Evolutionary conservation across 108 stramenopile species (phyloP).

Genomic region (Thalassiosira profunda): DNA sequence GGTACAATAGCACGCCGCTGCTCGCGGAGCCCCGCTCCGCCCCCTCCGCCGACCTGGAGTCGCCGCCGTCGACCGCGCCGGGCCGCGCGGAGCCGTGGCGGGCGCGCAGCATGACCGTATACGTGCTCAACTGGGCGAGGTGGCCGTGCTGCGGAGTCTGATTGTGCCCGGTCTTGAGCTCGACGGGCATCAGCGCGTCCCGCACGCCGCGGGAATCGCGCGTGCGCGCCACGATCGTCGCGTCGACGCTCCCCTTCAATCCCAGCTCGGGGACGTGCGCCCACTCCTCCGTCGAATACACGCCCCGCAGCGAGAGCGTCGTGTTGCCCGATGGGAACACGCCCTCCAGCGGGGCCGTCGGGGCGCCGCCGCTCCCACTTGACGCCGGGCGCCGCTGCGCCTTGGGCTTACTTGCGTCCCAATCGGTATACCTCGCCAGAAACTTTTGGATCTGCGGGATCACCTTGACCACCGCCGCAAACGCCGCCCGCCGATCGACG

Average conservation of each 20-base stretch:
- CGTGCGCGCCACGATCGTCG: slow-evolving; percentile 67
- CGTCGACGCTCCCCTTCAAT: slow-evolving; percentile 85
- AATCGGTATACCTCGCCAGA: slow-evolving; percentile 54
- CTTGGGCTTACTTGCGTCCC: slow-evolving; percentile 11
- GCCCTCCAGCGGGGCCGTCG: slow-evolving; percentile 38
- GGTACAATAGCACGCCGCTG: slow-evolving; percentile 78
- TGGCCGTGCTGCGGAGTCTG: slow-evolving; percentile 72
- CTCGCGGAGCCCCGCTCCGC: slow-evolving; percentile 42
- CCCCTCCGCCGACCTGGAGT: not conserved
- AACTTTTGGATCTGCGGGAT: slow-evolving; percentile 75
- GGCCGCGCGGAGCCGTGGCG: slow-evolving; percentile 66
- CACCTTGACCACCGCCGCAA: slow-evolving; percentile 63
- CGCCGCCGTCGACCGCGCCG: not conserved
- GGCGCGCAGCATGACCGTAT: slow-evolving; percentile 80
- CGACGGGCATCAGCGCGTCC: slow-evolving; percentile 67
- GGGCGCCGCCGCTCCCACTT: not conserved
- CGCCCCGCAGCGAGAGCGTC: slow-evolving; percentile 17
- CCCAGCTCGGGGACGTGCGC: slow-evolving; percentile 78
- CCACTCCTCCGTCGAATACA: slow-evolving; percentile 73
- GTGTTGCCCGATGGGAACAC: slow-evolving; percentile 33
- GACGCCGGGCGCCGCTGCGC: not conserved
- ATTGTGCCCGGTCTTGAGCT: slow-evolving; percentile 90
- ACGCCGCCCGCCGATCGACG: slow-evolving; percentile 52
- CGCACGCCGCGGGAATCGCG: slow-evolving; percentile 9
- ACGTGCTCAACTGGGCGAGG: slow-evolving; percentile 86